These are phyloP conservation scores for Monosporozyma unispora DNA, from an alignment of 805 yeast species.

Conservation along the genomic window DNA sequence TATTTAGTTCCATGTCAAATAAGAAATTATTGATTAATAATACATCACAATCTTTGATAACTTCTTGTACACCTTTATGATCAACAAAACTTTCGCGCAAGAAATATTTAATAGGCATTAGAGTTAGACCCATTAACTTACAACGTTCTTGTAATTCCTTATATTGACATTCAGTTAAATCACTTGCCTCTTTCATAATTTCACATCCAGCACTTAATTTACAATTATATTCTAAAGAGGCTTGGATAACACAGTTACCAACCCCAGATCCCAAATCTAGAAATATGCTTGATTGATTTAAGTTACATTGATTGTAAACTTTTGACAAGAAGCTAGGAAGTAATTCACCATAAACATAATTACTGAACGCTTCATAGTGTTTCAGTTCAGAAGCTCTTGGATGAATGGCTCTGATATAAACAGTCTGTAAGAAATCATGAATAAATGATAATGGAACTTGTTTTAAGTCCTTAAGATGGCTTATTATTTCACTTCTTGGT, in stretches of 20 bases:
- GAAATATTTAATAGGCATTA: conserved; percentile 50
- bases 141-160: conserved; percentile 51
- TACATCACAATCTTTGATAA: conserved; percentile 57
- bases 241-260: conserved; percentile 84
- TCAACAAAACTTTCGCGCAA: conserved; percentile 63
- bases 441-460: conserved; percentile 34
- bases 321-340: conserved; percentile 67
- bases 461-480: conserved; percentile 25
- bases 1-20: conserved; percentile 68
- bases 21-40: conserved; percentile 75
- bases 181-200: conserved; percentile 74
- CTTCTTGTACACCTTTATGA: conserved; percentile 45
- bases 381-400: conserved; percentile 58
- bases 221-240: conserved; percentile 79
- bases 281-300: conserved; percentile 48
- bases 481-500: conserved; percentile 28
- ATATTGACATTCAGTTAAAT: conserved; percentile 52
- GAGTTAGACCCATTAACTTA: conserved; percentile 51
- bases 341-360: conserved; percentile 84
- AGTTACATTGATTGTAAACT: conserved; percentile 51
- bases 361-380: conserved; percentile 77
- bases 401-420: conserved; percentile 70
- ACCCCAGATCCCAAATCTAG: conserved; percentile 92
- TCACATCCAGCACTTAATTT: conserved; percentile 77
- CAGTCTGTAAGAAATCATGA: conserved; percentile 63